Base-by-base conservation (phyloP, 139 green algal genomes). In the Ettlia oleoabundans region DNA sequence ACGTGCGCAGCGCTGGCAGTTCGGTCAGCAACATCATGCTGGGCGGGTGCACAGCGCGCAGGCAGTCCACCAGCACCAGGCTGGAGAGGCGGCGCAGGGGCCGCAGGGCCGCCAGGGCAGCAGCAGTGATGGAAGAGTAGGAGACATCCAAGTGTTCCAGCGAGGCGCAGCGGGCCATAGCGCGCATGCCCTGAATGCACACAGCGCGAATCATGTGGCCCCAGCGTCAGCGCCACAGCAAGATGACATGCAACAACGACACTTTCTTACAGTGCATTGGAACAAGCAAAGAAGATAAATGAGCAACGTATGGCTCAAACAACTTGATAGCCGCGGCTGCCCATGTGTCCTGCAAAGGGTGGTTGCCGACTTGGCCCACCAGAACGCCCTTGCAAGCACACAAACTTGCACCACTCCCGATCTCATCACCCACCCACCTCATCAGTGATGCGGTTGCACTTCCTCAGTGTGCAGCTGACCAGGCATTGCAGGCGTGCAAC, bases 131-230 rank as follows among this genome's bases (percentile, higher is more conserved):
- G 35, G 37, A 42, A 43, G 58, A 76, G 64, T 82, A 66, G 42
- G n/a, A 53, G 9, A 82, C 43, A 64, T 82, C 77, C 63, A 82
- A 64, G 40, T 66, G 42, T 7, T 62, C 9, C 32, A 82, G 77
- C 19, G 22, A 63, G 63, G 64, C 21, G 77, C 77, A 76, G 63
- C 24, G 19, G 2, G 62, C 32, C 77, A 82, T 32, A 22, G 32
- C 8, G 32, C 26, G 18, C 77, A 82, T 42, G 43, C 77, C 77
- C 77, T 82, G 77, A n/a, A n/a, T n/a, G n/a, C n/a, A n/a, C n/a
- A n/a, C n/a, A n/a, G n/a, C n/a, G n/a, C n/a, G n/a, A n/a, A n/a
- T n/a, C n/a, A n/a, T n/a, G n/a, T n/a, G n/a, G n/a, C n/a, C n/a
- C n/a, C n/a, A n/a, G n/a, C n/a, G n/a, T n/a, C n/a, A n/a, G n/a